phyloP scores from a whole-genome alignment of 23 red algal species.

The Pyropia yezoensis region DNA sequence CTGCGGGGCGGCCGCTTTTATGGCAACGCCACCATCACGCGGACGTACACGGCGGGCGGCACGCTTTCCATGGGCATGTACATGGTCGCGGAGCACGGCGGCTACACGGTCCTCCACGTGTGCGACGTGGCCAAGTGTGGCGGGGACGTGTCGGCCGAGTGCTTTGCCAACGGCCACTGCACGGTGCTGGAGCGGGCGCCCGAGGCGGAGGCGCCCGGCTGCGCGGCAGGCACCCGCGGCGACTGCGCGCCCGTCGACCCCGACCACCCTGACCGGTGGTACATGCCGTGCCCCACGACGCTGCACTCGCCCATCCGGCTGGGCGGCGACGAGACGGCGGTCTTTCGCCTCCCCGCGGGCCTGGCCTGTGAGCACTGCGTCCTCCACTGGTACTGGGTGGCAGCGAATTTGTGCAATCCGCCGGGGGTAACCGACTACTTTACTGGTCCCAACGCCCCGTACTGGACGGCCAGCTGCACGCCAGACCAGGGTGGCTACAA shows the following conservation, averaged over 20 bases:
- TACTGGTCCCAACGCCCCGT: constrained; percentile 32
- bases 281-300: constrained; percentile 13
- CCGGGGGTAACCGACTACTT: constrained; percentile 35
- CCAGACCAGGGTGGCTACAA: constrained; percentile 3
- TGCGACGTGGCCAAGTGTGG: constrained; percentile 53
- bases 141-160: constrained; percentile 29
- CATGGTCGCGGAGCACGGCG: constrained; percentile 51
- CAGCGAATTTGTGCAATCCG: constrained; percentile 58
- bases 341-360: constrained; percentile 9
- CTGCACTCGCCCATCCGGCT: constrained; percentile 2
- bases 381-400: constrained; percentile 50
- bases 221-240: constrained; percentile 7
- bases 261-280: constrained; percentile 30
- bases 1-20: constrained; percentile 40
- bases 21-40: constrained; percentile 13
- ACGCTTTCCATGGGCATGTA: constrained; percentile 13
- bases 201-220: constrained; percentile 6
- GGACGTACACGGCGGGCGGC: constrained; percentile 18
- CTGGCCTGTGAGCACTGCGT: constrained; percentile 58
- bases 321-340: constrained; percentile 1
- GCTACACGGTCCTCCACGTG: constrained; percentile 30
- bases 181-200: constrained; percentile 15
- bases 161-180: constrained; percentile 46
- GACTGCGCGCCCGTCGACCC: constrained; percentile 32
- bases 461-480: constrained; percentile 21